Evolutionary conservation across 2,329 filamentous ascomycete species (phyloP).

Genomic region (Xylaria sp.): DNA sequence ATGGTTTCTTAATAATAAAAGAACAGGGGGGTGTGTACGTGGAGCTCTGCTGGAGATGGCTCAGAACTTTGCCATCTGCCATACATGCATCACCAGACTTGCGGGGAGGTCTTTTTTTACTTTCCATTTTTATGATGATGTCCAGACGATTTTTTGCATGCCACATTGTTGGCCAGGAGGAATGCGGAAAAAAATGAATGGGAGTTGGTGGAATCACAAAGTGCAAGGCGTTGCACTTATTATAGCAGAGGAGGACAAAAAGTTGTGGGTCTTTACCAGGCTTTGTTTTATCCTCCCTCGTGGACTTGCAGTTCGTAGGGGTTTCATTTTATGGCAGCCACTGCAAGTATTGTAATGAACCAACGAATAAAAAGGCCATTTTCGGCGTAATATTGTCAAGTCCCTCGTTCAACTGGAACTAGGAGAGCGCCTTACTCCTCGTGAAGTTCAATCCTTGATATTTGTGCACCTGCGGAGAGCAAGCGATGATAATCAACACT

Average conservation of each 20-base stretch:
- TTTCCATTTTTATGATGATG: slow-evolving; percentile 25
- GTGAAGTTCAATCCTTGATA: not conserved
- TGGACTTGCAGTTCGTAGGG: slow-evolving; percentile 5
- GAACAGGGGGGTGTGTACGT: slow-evolving; percentile 22
- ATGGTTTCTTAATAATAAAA: slow-evolving; percentile 41
- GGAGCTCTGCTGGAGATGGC: slow-evolving; percentile 26
- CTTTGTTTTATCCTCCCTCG: not conserved
- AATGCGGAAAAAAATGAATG: slow-evolving; percentile 40
- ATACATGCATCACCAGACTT: slow-evolving; percentile 16
- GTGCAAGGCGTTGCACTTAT: slow-evolving; percentile 28
- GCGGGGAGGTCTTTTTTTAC: slow-evolving; percentile 25
- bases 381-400: not conserved
- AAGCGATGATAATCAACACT: not conserved
- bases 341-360: slow-evolving; percentile 17
- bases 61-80: slow-evolving; percentile 35
- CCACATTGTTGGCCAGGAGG: slow-evolving; percentile 33
- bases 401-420: not conserved
- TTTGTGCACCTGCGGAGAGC: not conserved
- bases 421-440: not conserved
- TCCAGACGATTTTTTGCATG: slow-evolving; percentile 28
- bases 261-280: slow-evolving; percentile 26
- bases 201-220: slow-evolving; percentile 39
- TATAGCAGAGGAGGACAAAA: slow-evolving; percentile 28
- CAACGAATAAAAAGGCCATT: slow-evolving; percentile 13
- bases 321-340: slow-evolving; percentile 10